Evolutionary conservation across 176 grass and related monocot species (phyloP).

Genomic region (Cymbopogon citratus): DNA sequence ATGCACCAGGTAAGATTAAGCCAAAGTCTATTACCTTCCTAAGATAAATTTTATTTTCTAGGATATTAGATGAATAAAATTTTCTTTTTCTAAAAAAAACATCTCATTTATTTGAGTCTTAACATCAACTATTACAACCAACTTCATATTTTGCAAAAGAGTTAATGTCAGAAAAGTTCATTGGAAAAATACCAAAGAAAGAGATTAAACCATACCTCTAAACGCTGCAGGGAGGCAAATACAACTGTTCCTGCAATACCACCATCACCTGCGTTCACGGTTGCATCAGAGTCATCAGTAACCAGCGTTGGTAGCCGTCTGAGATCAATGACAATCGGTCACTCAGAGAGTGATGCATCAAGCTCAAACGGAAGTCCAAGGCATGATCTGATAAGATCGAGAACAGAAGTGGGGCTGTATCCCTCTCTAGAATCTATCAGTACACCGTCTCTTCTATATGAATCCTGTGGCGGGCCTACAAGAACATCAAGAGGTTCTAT

Average conservation of each 20-base stretch:
- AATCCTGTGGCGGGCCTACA: background rate
- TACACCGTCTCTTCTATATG: conserved; percentile 1
- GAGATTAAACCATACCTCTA: conserved; percentile 3
- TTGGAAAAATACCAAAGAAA: background rate
- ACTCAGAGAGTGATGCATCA: conserved; percentile 13
- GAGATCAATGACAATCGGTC: conserved; percentile 27
- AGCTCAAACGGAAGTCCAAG: conserved; percentile 27
- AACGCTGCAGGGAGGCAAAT: conserved; percentile 44
- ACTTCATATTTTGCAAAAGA: background rate
- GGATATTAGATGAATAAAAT: too few relatives aligned
- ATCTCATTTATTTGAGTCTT: too few relatives aligned
- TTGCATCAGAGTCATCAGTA: conserved; percentile 25
- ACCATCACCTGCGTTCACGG: conserved; percentile 28
- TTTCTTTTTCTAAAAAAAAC: too few relatives aligned
- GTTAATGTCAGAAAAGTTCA: background rate
- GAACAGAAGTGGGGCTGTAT: conserved; percentile 5
- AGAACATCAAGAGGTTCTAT: background rate
- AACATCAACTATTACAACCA: background rate
- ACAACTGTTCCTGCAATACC: conserved; percentile 30
- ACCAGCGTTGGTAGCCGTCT: conserved; percentile 31
- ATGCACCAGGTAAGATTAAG: conserved; percentile 42
- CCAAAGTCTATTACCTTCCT: background rate
- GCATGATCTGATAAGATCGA: conserved; percentile 22
- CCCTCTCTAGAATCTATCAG: conserved; percentile 6
- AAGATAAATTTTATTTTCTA: background rate